Evolutionary conservation across 208 protist genomes (phyloP), one percentile per base, ranked within the genome.

Genomic region (Leishmania tropica): DNA sequence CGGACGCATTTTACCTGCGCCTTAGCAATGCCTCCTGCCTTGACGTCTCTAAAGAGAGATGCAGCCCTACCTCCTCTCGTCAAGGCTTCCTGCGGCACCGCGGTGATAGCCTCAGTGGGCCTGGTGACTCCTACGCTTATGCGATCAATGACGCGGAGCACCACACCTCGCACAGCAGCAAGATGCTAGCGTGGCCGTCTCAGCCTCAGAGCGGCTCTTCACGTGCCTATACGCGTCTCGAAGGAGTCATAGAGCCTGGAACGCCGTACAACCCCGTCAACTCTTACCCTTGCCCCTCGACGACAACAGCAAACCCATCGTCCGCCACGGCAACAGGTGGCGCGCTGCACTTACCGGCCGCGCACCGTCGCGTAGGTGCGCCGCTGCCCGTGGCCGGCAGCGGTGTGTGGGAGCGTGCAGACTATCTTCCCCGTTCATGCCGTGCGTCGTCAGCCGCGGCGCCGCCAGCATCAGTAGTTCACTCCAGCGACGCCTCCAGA

Each of bases 1-100:
- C 77, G 11, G 84, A 89, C 60, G 80, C 83, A n/a, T 85, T 68
- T 54, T 89, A 83, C 60, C 78, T 85, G 71, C 74, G 67, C 71
- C 11, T 17, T 35, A 67, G 75, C 58, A 77, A 60, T 73, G 72
- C 35, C 7, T 51, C 76, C 17, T 62, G 64, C 35, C 76, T 73
- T 40, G 81, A 84, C 31, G 76, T 78, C 47, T 40, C 51, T 17
- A 40, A 47, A 10, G 76, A 81, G 35, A 56, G 74, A 11, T 54
- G 48, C 60, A 53, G 5, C 40, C 1, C 58, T 24, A 71, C 7
- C 47, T 65, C 13, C 24, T 62, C 58, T 48, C 42, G 60, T 51
- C 54, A 67, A 51, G 31, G 19, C 42, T 53, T 51, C 24, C 42
- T 47, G 45, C 42, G 17, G 47, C 40, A 45, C 28, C 45, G 15